phyloP scores from a whole-genome alignment of 805 yeast genomes.

The Ogataea pini region DNA sequence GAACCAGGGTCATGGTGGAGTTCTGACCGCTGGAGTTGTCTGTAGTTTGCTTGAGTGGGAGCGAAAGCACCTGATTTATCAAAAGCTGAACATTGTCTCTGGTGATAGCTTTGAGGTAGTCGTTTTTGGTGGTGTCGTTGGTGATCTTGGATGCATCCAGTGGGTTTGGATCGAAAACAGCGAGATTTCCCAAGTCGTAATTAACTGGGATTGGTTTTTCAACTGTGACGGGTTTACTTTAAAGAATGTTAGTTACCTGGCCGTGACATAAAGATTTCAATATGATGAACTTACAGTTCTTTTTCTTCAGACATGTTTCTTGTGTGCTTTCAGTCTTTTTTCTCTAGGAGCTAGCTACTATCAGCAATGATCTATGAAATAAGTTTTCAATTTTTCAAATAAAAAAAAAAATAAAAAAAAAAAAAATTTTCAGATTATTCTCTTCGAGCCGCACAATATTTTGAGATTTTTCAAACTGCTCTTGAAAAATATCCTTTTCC shows the following conservation, averaged over 20 bases:
- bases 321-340: too few species aligned
- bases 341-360: not conserved
- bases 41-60: slow-evolving; percentile 88
- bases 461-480: not conserved
- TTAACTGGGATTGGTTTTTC: slow-evolving; percentile 88
- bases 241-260: slow-evolving; percentile 9
- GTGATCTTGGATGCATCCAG: slow-evolving; percentile 61
- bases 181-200: slow-evolving; percentile 87
- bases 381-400: not conserved
- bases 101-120: slow-evolving; percentile 60
- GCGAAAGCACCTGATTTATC: slow-evolving; percentile 84
- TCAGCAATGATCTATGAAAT: not conserved
- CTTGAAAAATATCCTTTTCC: slow-evolving; percentile 10
- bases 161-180: slow-evolving; percentile 89
- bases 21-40: slow-evolving; percentile 47
- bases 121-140: slow-evolving; percentile 59
- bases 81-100: slow-evolving; percentile 93
- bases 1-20: slow-evolving; percentile 77
- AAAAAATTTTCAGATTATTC: slow-evolving; percentile 5
- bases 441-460: slow-evolving; percentile 13
- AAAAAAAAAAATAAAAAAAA: slow-evolving; percentile 12
- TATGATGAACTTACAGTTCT: slow-evolving; percentile 23
- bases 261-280: too few species aligned
- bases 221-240: slow-evolving; percentile 74
- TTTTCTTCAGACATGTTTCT: slow-evolving; percentile 15